Conservation (phyloP, 768 basidiomycete species). For the Amanita jacksonii region DNA sequence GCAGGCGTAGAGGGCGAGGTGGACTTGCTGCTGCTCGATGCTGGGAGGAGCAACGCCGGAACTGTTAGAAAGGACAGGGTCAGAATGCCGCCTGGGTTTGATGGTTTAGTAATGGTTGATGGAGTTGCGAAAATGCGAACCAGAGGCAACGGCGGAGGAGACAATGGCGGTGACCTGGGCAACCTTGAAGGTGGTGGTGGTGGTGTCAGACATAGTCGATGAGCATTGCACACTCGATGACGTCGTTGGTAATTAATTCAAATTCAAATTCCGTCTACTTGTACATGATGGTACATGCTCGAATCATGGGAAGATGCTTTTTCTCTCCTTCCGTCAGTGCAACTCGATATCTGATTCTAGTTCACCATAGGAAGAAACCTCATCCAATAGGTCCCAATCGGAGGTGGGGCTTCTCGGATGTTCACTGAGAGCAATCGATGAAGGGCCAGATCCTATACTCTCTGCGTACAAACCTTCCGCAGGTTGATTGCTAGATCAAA, state of each 20-base stretch:
- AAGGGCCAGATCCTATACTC: background rate
- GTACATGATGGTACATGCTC: background rate
- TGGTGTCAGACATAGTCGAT: background rate
- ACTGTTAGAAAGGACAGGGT: background rate
- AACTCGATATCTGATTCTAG: background rate
- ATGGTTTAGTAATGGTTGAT: background rate
- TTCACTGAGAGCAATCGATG: background rate
- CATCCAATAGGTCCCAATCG: conserved; percentile 6
- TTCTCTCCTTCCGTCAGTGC: background rate
- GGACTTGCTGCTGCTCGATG: background rate
- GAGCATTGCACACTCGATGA: too few species aligned
- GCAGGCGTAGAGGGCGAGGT: background rate
- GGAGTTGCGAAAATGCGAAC: background rate
- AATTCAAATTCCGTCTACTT: too few species aligned
- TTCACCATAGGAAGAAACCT: background rate
- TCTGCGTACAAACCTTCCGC: background rate
- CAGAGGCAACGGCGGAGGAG: conserved; percentile 2
- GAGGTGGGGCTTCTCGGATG: background rate
- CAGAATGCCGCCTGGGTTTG: background rate
- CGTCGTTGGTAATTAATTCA: too few species aligned
- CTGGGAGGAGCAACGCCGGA: background rate
- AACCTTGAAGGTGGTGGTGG: background rate
- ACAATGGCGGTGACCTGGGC: background rate
- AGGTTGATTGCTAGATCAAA: background rate
- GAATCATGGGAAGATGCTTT: background rate